Evolutionary conservation across 1,284 basidiomycete species (phyloP), one percentile per base, ranked within the genome.

Genomic region (Coriolopsis trogii): DNA sequence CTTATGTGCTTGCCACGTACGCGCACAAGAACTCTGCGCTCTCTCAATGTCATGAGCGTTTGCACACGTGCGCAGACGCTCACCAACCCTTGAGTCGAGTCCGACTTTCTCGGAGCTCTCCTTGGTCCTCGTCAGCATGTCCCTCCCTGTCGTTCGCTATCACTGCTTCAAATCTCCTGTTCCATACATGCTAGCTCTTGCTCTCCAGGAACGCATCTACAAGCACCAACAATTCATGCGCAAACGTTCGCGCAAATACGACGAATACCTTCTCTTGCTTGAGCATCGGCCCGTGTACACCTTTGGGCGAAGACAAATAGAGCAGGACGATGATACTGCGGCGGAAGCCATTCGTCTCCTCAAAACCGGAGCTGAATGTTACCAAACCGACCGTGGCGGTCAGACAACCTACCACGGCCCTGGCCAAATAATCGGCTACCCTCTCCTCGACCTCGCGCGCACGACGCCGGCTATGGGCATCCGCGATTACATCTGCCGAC

Each of bases 351-450:
- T 70, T 31, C 83, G 91, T 41, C 76, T 97, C 24, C 81, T 76
- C 8, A 73, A 74, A 13, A 78, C 94, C 21, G 94, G 95, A 15
- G 95, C 96, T 0, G 93, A 96, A 65, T 96, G 96, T 67, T 80
- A 90, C 33, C 75, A 83, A 28, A 89, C 95, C 2, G 81, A 85
- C 56, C 80, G 97, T 53, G 96, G 96, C 9, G 96, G 96, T 1
- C 88, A 98, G 70, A 82, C 95, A 49, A 99, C 97, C 2, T 99
- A 94, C 70, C 97, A 99, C 69, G 97, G 97, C 0, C 96, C 96
- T 0, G 97, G 97, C 2, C 97, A 99, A 71, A 78, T 99, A 56
- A 91, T 98, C 12, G 97, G 94, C 28, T 99, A 99, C 67, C 93
- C 95, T 1, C 80, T 98, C 44, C 76, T 98, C 38, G 95, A 99